A percentile compares a stretch with the other conserved stretches of the same genome.
phyloP scores from a whole-genome alignment of 495 filamentous ascomycete genomes.

The Darksidea phi region DNA sequence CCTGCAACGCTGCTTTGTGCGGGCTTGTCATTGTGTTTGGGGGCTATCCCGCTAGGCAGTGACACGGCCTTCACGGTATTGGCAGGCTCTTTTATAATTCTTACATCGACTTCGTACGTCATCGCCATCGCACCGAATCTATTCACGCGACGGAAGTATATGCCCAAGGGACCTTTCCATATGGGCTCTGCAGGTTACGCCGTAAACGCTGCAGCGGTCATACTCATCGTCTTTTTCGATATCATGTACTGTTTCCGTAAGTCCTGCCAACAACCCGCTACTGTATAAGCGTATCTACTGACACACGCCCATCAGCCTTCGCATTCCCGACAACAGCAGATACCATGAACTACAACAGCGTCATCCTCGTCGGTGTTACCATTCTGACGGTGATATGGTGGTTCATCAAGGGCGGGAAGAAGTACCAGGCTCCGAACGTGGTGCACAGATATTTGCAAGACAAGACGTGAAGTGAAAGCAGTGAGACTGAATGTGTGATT shows the following conservation, averaged over 20 bases:
- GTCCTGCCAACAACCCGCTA: background rate
- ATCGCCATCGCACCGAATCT: slow-evolving; percentile 74
- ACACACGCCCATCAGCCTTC: slow-evolving; percentile 15
- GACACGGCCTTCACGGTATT: slow-evolving; percentile 73
- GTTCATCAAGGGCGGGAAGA: slow-evolving; percentile 56
- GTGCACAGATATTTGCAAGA: slow-evolving; percentile 50
- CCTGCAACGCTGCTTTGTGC: slow-evolving; percentile 65
- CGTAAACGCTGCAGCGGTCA: slow-evolving; percentile 27
- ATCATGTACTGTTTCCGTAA: slow-evolving; percentile 40
- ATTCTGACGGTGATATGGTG: slow-evolving; percentile 59
- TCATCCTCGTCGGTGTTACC: slow-evolving; percentile 43
- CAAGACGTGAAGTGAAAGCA: background rate
- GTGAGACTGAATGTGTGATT: too few species aligned
- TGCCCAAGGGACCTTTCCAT: slow-evolving; percentile 68
- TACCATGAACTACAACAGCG: slow-evolving; percentile 45
- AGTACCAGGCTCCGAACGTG: slow-evolving; percentile 61
- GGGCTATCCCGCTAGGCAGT: slow-evolving; percentile 71
- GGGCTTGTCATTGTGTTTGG: slow-evolving; percentile 61
- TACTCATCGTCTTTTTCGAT: slow-evolving; percentile 38
- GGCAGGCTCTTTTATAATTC: slow-evolving; percentile 69
- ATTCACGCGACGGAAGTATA: slow-evolving; percentile 61
- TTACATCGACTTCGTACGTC: slow-evolving; percentile 69
- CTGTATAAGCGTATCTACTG: background rate
- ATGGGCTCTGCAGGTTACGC: slow-evolving; percentile 45
- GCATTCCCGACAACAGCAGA: slow-evolving; percentile 21